A percentile compares a stretch with the other conserved stretches of the same genome.
Conservation (phyloP, 306 rosid genomes). For the Pterocarpus macrocarpus region DNA sequence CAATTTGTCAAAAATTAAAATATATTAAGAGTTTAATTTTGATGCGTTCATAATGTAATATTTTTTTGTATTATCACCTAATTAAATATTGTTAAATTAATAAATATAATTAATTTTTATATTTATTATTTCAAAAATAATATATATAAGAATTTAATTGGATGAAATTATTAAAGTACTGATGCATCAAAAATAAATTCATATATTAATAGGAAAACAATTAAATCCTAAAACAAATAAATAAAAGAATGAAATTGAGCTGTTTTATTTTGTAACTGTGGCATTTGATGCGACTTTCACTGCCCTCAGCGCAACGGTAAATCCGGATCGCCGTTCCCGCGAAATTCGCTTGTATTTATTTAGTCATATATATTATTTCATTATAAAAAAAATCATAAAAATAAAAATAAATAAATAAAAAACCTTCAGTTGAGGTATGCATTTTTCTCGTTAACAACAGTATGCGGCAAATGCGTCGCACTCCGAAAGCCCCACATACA, state of each 20-base stretch:
- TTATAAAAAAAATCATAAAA: background rate
- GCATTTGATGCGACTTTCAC: constrained; percentile 13
- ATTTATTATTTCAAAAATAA: too few relatives aligned
- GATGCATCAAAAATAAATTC: too few relatives aligned
- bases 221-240: background rate
- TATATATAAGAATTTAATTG: too few relatives aligned
- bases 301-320: constrained; percentile 15
- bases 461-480: constrained; percentile 13
- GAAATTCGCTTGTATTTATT: constrained; percentile 16
- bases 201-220: too few relatives aligned
- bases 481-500: constrained; percentile 30
- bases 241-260: background rate
- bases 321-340: constrained; percentile 46
- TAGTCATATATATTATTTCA: background rate
- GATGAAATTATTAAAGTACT: too few relatives aligned
- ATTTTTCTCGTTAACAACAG: background rate
- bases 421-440: background rate
- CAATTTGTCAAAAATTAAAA: too few relatives aligned
- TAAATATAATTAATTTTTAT: too few relatives aligned
- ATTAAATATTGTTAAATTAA: too few relatives aligned
- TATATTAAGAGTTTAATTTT: too few relatives aligned
- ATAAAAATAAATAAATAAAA: background rate
- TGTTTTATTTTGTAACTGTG: background rate
- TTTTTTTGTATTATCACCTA: too few relatives aligned
- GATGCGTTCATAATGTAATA: too few relatives aligned